Percentiles rank a stretch among this genome's conserved stretches.
phyloP scores from a whole-genome alignment of 768 basidiomycete species.

The Tulasnella sp. region DNA sequence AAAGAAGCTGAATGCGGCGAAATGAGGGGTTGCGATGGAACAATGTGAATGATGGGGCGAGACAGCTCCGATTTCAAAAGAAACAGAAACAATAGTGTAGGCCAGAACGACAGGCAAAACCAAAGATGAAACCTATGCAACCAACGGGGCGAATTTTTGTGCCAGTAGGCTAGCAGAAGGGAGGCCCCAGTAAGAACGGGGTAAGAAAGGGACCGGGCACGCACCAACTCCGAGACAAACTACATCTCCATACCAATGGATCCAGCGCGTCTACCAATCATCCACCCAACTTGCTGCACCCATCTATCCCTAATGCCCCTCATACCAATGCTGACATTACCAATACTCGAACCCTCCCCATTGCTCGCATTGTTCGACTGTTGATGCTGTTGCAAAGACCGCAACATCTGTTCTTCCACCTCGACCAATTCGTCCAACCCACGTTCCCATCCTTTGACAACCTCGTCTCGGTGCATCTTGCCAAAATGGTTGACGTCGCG shows the following conservation, averaged over 20 bases:
- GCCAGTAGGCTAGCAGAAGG: background rate
- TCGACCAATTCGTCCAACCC: constrained; percentile 59
- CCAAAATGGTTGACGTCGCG: constrained; percentile 60
- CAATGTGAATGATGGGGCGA: background rate
- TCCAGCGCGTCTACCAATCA: constrained; percentile 42
- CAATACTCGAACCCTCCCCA: constrained; percentile 5
- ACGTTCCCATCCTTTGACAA: constrained; percentile 59
- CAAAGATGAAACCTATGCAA: background rate
- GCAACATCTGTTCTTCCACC: constrained; percentile 36
- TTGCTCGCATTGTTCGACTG: background rate
- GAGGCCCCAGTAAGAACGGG: background rate
- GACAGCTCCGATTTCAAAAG: background rate
- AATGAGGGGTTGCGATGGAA: background rate
- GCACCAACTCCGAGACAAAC: background rate
- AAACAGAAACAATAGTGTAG: background rate
- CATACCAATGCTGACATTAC: constrained; percentile 28
- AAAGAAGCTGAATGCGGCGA: background rate
- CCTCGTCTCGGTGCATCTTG: constrained; percentile 73
- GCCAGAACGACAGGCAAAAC: background rate
- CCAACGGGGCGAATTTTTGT: background rate
- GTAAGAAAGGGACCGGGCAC: background rate
- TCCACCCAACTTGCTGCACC: constrained; percentile 71
- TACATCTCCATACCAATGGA: constrained; percentile 19
- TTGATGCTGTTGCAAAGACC: constrained; percentile 36
- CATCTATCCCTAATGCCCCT: constrained; percentile 52